Base-by-base conservation (phyloP, 2,329 filamentous ascomycete species). In the Didymella sp. region DNA sequence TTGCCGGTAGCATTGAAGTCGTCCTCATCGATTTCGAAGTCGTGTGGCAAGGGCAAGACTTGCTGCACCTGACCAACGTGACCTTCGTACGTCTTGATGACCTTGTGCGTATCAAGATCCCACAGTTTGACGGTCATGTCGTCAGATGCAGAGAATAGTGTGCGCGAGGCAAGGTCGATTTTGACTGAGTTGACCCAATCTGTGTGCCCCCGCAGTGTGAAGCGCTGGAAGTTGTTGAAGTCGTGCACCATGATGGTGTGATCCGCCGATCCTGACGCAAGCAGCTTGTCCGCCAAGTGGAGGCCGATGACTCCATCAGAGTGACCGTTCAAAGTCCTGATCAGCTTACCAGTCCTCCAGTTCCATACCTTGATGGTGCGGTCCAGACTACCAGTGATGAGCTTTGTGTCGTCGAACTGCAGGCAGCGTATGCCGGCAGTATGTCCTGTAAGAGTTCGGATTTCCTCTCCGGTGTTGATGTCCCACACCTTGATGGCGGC, bases 131-230 rank as follows among this genome's bases (percentile, higher is more conserved):
- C 87, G 0, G 90, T 95, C 71, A 92, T 89, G 74, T 99, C 95
- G 72, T 99, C 95, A 0, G 92, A 97, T 1, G 92, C 92, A 0
- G 94, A 96, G 70, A 98, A 89, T 3, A 98, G 84, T 0, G 93
- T 97, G 13, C 91, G 88, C 9, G 91, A 96, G 1, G 84, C 79
- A 0, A 88, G 84, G 74, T 99, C 92, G 33, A 99, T 86, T 64
- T 89, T 89, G 28, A 98, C 94, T n/a, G 91, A 89, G 77, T 99
- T 99, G 68, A 99, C 93, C 91, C 94, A 98, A 74, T 98, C 93
- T 0, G 83, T 86, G 73, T 99, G 95, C 8, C 93, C 94, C 22
- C 88, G 87, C 12, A 99, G 82, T 48, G 87, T 84, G 66, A 89
- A 96, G 0, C 89, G 90, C 50, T 90, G 88, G 73, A 91, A 92